Conservation (phyloP, 2,329 filamentous ascomycete species). For the Zelopaecilomyces penicillatus region DNA sequence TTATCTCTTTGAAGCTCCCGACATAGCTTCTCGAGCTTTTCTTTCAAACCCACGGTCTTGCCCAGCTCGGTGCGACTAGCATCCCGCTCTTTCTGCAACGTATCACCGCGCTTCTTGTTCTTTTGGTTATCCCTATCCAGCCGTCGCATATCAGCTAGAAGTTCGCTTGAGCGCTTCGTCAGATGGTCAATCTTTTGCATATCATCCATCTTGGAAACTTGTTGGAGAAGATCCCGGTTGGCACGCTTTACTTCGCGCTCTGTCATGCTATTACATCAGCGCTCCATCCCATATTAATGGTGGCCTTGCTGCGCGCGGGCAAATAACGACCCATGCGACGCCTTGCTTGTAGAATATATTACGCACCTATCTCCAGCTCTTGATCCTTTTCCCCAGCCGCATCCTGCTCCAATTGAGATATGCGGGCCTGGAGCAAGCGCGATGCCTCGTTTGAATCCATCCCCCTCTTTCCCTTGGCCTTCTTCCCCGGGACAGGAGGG, state of each 20-base stretch:
- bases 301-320: neutral
- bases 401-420: slow-evolving; percentile 91
- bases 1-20: slow-evolving; percentile 93
- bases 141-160: slow-evolving; percentile 90
- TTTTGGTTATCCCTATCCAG: slow-evolving; percentile 90
- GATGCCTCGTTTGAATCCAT: slow-evolving; percentile 82
- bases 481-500: slow-evolving; percentile 51
- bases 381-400: slow-evolving; percentile 90
- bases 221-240: slow-evolving; percentile 79
- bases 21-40: slow-evolving; percentile 94
- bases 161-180: slow-evolving; percentile 82
- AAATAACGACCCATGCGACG: neutral
- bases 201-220: slow-evolving; percentile 86
- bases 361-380: slow-evolving; percentile 86
- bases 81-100: slow-evolving; percentile 94
- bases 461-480: slow-evolving; percentile 76
- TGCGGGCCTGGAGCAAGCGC: slow-evolving; percentile 84
- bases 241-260: slow-evolving; percentile 92
- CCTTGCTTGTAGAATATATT: slow-evolving; percentile 1
- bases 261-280: slow-evolving; percentile 25
- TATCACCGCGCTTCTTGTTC: slow-evolving; percentile 90
- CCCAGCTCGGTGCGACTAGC: slow-evolving; percentile 77
- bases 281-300: neutral
- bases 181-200: slow-evolving; percentile 86
- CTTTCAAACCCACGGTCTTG: slow-evolving; percentile 84